A percentile compares a stretch with the other conserved stretches of the same genome.
These are phyloP conservation scores for Kwoniella mangroviensis DNA, from an alignment of 768 basidiomycete species.

Conservation along the genomic window DNA sequence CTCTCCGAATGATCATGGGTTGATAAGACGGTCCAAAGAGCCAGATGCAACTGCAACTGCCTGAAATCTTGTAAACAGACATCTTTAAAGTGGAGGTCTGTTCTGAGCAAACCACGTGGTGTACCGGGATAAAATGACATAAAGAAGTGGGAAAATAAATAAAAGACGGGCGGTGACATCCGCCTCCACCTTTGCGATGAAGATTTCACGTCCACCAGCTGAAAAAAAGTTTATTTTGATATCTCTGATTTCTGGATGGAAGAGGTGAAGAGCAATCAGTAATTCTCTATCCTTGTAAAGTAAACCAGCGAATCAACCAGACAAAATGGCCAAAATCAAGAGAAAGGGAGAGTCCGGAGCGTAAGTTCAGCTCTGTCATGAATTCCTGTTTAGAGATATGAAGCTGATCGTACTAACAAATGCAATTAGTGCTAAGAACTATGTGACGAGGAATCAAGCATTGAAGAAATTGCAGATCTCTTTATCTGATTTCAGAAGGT, in stretches of 20 bases:
- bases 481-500: conserved; percentile 89
- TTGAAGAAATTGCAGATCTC: conserved; percentile 96
- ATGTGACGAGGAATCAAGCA: conserved; percentile 81
- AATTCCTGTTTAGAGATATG: not conserved
- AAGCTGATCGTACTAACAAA: conserved; percentile 3
- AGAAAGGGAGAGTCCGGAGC: conserved; percentile 58
- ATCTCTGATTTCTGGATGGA: not conserved
- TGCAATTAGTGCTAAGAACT: conserved; percentile 58
- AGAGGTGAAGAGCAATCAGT: not conserved
- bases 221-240: conserved; percentile 16
- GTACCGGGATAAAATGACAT: conserved; percentile 13
- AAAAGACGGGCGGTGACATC: not conserved
- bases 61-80: conserved; percentile 19
- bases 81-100: conserved; percentile 25
- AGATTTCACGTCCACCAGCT: conserved; percentile 21
- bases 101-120: not conserved
- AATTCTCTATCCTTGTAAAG: not conserved
- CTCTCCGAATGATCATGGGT: too few relatives aligned
- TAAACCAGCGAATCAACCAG: not conserved
- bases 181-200: conserved; percentile 19
- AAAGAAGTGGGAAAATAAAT: conserved; percentile 20
- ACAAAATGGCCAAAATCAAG: conserved; percentile 59
- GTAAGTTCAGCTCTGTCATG: conserved; percentile 43
- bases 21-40: too few relatives aligned
- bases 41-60: too few relatives aligned